These are phyloP conservation scores for Albugo laibachii DNA, from an alignment of 352 stramenopile genomes.

Conservation along the genomic window DNA sequence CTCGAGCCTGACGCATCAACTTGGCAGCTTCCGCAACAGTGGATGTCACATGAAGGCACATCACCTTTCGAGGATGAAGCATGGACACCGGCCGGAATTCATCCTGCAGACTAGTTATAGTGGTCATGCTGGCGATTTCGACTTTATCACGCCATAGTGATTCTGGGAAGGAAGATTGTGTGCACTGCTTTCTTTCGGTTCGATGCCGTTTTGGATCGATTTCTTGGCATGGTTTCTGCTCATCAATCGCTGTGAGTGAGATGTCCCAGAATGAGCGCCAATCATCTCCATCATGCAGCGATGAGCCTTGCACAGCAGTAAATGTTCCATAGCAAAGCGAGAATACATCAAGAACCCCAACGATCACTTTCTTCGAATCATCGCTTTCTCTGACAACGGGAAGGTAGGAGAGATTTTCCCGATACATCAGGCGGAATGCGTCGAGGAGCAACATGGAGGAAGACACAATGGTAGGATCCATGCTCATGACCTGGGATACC, in stretches of 20 bases:
- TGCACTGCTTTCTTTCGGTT: constrained; percentile 17
- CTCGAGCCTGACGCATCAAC: constrained; percentile 58
- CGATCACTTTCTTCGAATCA: constrained; percentile 30
- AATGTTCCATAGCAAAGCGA: constrained; percentile 78
- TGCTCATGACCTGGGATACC: constrained; percentile 83
- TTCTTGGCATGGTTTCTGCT: constrained; percentile 15
- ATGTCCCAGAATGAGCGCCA: constrained; percentile 81
- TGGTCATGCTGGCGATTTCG: constrained; percentile 8
- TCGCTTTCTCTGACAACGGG: constrained; percentile 34
- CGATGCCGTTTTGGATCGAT: constrained; percentile 15
- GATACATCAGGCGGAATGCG: constrained; percentile 77
- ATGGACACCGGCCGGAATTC: constrained; percentile 56
- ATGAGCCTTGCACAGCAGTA: constrained; percentile 65
- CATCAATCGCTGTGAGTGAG: constrained; percentile 39
- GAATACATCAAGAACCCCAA: constrained; percentile 76
- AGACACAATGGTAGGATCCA: constrained; percentile 59
- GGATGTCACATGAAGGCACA: constrained; percentile 72
- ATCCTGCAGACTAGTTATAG: constrained; percentile 26
- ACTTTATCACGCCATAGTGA: constrained; percentile 4
- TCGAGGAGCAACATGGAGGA: constrained; percentile 54
- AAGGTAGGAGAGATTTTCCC: constrained; percentile 73
- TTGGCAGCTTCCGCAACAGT: constrained; percentile 66
- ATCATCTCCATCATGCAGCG: constrained; percentile 92
- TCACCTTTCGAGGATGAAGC: constrained; percentile 57
- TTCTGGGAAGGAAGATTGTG: background rate